A percentile compares a stretch with the other conserved stretches of the same genome.
Conservation (phyloP, 305 asterid genomes). For the Fraxinus latifolia region DNA sequence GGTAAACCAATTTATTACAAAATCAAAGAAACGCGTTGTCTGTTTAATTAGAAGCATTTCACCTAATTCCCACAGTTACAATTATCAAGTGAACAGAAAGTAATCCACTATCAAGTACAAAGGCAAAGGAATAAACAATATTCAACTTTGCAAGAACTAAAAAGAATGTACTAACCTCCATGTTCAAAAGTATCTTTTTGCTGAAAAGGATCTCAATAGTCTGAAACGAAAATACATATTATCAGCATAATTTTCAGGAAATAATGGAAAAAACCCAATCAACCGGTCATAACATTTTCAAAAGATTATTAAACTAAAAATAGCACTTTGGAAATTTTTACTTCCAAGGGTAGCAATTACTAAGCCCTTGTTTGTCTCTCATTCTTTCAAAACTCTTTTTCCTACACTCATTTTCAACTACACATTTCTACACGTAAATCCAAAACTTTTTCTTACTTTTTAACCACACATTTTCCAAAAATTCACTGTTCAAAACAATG, state of each 20-base stretch:
- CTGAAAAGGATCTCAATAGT: constrained; percentile 91
- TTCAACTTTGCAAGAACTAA: background rate
- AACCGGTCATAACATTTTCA: background rate
- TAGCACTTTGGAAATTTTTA: background rate
- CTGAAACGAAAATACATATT: constrained; percentile 43
- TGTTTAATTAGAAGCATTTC: background rate
- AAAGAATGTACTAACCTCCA: constrained; percentile 68
- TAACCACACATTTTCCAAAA: no score
- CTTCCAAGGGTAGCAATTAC: background rate
- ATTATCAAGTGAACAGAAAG: background rate
- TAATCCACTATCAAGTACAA: background rate
- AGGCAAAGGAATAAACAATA: background rate
- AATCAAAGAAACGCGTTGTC: background rate
- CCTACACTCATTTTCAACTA: no score
- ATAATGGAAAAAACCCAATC: background rate
- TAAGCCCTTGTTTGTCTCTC: no score
- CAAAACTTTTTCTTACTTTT: no score
- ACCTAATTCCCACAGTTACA: background rate
- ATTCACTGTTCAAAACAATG: no score
- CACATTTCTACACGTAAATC: no score
- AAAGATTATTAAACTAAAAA: background rate
- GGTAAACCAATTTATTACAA: background rate
- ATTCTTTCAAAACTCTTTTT: no score
- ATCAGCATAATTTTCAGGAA: constrained; percentile 16
- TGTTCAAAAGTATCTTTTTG: constrained; percentile 61